Conservation (phyloP, 352 stramenopile genomes). For the Globisporangium cylindrosporum region DNA sequence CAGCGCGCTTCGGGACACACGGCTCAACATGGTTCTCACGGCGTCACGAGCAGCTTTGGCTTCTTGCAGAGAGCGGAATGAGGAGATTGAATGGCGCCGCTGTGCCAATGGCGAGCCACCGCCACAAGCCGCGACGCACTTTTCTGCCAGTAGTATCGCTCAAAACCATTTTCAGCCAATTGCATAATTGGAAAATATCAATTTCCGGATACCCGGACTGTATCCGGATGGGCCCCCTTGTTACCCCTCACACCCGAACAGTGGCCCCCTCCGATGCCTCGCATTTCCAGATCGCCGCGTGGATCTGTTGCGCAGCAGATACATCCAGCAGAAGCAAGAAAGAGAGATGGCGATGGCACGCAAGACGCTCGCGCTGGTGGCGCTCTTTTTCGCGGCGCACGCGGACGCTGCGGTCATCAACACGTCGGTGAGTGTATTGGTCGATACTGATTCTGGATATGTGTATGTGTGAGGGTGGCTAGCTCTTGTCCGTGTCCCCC, state of each 20-base stretch:
- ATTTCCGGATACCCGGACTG: slow-evolving; percentile 8
- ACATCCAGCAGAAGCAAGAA: slow-evolving; percentile 5
- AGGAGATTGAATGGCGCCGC: slow-evolving; percentile 22
- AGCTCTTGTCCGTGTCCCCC: slow-evolving; percentile 3
- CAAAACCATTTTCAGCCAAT: slow-evolving; percentile 2
- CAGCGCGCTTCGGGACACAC: slow-evolving; percentile 68
- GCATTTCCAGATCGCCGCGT: slow-evolving; percentile 16
- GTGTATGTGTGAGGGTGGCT: background rate
- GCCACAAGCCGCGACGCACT: background rate
- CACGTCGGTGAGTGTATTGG: slow-evolving; percentile 42
- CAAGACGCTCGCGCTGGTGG: slow-evolving; percentile 27
- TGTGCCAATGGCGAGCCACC: slow-evolving; percentile 3
- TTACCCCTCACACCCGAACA: background rate
- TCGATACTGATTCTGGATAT: background rate
- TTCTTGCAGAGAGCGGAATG: slow-evolving; percentile 12
- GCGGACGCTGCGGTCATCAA: slow-evolving; percentile 61
- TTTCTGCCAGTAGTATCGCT: slow-evolving; percentile 12
- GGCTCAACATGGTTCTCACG: slow-evolving; percentile 50
- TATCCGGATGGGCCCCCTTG: slow-evolving; percentile 16
- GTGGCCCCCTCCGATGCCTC: background rate
- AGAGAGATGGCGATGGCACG: slow-evolving; percentile 21
- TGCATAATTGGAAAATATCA: background rate
- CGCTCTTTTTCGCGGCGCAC: slow-evolving; percentile 24
- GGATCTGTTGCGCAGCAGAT: slow-evolving; percentile 16
- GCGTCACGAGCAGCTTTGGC: background rate